Evolutionary conservation across 805 yeast genomes (phyloP).

Genomic region (Saturnispora halmiae): DNA sequence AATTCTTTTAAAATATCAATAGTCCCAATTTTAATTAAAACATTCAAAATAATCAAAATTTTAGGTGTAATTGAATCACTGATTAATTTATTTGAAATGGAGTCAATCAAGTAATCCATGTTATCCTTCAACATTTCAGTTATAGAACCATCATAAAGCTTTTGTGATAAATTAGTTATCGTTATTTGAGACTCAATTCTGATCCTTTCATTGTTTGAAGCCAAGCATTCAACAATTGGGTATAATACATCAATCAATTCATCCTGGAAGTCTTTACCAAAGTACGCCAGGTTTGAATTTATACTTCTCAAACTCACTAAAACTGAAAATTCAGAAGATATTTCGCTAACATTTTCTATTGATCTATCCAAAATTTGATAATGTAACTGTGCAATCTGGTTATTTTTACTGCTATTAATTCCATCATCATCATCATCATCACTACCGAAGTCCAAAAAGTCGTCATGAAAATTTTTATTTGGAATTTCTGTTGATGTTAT

Average conservation of each 20-base stretch:
- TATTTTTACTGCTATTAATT: constrained; percentile 2
- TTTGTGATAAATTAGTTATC: constrained; percentile 39
- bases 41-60: constrained; percentile 58
- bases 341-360: background rate
- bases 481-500: background rate
- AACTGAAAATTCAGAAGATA: constrained; percentile 9
- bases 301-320: constrained; percentile 39
- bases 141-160: constrained; percentile 50
- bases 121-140: constrained; percentile 51
- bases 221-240: constrained; percentile 64
- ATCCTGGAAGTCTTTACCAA: constrained; percentile 35
- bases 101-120: constrained; percentile 72
- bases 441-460: constrained; percentile 21
- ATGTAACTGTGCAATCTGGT: background rate
- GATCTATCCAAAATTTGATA: constrained; percentile 8
- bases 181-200: constrained; percentile 47
- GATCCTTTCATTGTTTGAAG: constrained; percentile 40
- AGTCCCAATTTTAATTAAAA: constrained; percentile 66
- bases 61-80: constrained; percentile 68
- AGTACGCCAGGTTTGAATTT: constrained; percentile 22
- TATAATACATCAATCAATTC: constrained; percentile 65
- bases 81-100: constrained; percentile 61
- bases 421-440: constrained; percentile 16
- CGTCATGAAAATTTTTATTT: constrained; percentile 16
- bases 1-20: constrained; percentile 52